A percentile compares a stretch with the other conserved stretches of the same genome.
Conservation (phyloP, 1,284 basidiomycete species). For the Cutaneotrichosporon cutaneum region DNA sequence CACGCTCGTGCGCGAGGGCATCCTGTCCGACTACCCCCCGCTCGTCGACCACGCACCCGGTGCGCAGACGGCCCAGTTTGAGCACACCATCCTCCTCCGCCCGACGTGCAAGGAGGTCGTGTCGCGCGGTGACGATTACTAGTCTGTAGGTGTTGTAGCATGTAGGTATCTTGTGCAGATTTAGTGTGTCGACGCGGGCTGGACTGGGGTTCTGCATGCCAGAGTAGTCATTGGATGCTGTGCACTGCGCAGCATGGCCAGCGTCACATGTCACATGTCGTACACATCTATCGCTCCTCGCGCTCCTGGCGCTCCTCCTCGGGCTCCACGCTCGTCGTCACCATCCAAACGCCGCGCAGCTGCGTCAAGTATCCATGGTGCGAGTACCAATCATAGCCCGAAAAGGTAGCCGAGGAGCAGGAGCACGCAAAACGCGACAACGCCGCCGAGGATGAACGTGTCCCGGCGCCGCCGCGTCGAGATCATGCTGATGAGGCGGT, state of each 20-base stretch:
- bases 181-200: too few species aligned
- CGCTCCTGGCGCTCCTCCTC: not conserved
- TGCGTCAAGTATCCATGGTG: too few species aligned
- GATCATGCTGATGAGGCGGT: constrained; percentile 88
- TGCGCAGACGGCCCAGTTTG: constrained; percentile 92
- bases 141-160: constrained; percentile 13
- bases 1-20: constrained; percentile 79
- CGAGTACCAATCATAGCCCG: constrained; percentile 53
- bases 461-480: constrained; percentile 84
- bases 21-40: constrained; percentile 94
- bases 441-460: constrained; percentile 79
- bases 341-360: not conserved
- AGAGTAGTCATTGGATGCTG: not conserved
- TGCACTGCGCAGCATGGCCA: not conserved
- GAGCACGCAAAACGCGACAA: constrained; percentile 81
- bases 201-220: not conserved
- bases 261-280: not conserved
- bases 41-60: constrained; percentile 67
- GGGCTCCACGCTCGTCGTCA: not conserved
- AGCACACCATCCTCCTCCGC: constrained; percentile 87
- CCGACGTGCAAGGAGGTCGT: constrained; percentile 95
- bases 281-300: not conserved
- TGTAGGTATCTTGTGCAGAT: not conserved
- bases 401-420: constrained; percentile 75
- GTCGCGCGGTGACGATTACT: constrained; percentile 90